Evolutionary conservation across 768 basidiomycete genomes (phyloP), one percentile per base, ranked within the genome.

Genomic region (Phlebiopsis gigantea): DNA sequence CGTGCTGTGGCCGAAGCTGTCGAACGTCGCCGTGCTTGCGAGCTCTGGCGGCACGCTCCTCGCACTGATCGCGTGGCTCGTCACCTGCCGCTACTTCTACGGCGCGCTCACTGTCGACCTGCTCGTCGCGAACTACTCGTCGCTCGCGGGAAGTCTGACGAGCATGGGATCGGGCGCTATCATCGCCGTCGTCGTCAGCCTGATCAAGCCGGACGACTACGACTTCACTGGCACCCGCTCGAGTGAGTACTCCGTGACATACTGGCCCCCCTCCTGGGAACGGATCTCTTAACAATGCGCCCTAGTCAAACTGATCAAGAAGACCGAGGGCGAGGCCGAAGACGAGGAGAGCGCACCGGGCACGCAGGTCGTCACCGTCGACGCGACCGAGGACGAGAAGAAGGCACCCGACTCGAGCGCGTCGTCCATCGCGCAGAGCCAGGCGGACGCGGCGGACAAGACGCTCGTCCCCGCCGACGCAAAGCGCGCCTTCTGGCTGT

Each of bases 61-160:
- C 15, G 77, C 76, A 42, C 78, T 79, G 74, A 42, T 74, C 0
- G 77, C 78, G 19, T 80, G 78, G 77, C 77, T 80, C 73, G 70
- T 80, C 8, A 74, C 77, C 0, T 79, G 79, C 57, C 75, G 71
- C 73, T 78, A 79, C 61, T 78, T 77, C 49, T 77, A 72, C 46
- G 77, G 77, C 73, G 55, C 44, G 44, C 45, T 55, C 54, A 55
- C 45, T 29, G 29, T n/a, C 26, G 44, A 26, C 25, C 43, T 46
- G 24, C 46, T 55, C 30, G 54, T 46, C 31, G 43, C 28, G 19
- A 44, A 28, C 44, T 55, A 46, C 45, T 55, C 54, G 43, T 44
- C 54, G n/a, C 54, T 55, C 14, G 43, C 44, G 19, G 54, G 54
- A 29, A 46, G 44, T 28, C 19, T 55, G 19, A 39, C 54, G 28